A percentile compares a stretch with the other conserved stretches of the same genome.
Evolutionary conservation across 176 grass and related monocot genomes (phyloP).

Genomic region (Oryza meyeriana): DNA sequence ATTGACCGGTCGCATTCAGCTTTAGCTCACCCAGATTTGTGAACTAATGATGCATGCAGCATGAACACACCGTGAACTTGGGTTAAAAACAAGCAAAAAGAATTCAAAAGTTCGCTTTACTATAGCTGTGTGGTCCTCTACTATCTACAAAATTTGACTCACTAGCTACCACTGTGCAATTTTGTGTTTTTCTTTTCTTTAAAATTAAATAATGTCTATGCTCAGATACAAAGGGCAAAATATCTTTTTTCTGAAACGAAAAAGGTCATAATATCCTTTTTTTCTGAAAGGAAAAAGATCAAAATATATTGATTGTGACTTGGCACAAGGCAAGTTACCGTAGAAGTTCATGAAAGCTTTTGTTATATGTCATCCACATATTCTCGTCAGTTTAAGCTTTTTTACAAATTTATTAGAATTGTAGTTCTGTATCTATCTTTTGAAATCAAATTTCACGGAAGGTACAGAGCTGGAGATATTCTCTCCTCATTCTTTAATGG

Average conservation of each 20-base stretch:
- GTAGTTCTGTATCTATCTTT: background rate
- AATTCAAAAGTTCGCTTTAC: constrained; percentile 14
- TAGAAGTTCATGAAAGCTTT: background rate
- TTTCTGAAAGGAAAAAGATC: background rate
- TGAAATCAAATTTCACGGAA: background rate
- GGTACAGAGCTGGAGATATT: background rate
- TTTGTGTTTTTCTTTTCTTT: background rate
- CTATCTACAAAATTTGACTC: constrained; percentile 7
- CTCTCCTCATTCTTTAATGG: too few species aligned
- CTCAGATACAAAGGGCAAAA: background rate
- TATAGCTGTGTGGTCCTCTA: constrained; percentile 13
- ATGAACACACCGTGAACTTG: constrained; percentile 15
- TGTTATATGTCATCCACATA: background rate
- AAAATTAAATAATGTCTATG: background rate
- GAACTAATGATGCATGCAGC: constrained; percentile 43
- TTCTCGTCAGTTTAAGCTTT: background rate
- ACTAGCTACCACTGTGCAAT: background rate
- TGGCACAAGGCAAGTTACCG: background rate
- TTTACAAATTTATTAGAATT: background rate
- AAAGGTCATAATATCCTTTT: too few species aligned
- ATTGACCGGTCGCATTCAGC: constrained; percentile 20
- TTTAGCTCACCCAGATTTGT: background rate
- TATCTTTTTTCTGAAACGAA: too few species aligned
- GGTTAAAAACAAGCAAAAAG: constrained; percentile 22
- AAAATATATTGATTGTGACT: background rate